Percentiles rank a stretch among this genome's conserved stretches.
phyloP scores from a whole-genome alignment of 2,329 filamentous ascomycete genomes.

The Ilyonectria destructans region DNA sequence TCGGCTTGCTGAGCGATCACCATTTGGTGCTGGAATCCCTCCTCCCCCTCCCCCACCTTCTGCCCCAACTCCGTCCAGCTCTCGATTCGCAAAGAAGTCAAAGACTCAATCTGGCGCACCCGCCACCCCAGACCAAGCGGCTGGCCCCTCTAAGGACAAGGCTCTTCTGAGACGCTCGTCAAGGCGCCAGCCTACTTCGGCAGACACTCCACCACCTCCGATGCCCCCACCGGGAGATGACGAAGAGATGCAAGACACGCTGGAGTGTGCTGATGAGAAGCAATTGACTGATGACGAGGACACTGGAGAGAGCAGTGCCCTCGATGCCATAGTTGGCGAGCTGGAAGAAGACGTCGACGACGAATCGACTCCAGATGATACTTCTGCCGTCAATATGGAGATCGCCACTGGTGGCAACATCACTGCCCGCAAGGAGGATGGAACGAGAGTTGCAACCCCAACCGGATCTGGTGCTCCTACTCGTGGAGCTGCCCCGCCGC shows the following conservation, averaged over 20 bases:
- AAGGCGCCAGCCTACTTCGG: slow-evolving; percentile 70
- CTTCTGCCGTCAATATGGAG: slow-evolving; percentile 92
- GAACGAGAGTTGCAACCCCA: slow-evolving; percentile 88
- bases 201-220: slow-evolving; percentile 67
- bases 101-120: slow-evolving; percentile 65
- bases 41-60: slow-evolving; percentile 57
- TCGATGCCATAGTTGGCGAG: slow-evolving; percentile 93
- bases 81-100: slow-evolving; percentile 62
- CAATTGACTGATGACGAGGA: slow-evolving; percentile 83
- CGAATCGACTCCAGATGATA: slow-evolving; percentile 74
- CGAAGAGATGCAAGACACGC: slow-evolving; percentile 77
- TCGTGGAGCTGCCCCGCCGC: slow-evolving; percentile 60
- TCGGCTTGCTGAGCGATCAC: slow-evolving; percentile 64
- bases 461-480: slow-evolving; percentile 68
- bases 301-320: slow-evolving; percentile 75
- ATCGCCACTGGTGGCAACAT: slow-evolving; percentile 89
- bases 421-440: slow-evolving; percentile 92
- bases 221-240: slow-evolving; percentile 71
- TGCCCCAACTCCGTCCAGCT: slow-evolving; percentile 60
- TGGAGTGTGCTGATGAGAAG: slow-evolving; percentile 95
- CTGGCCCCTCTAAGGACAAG: slow-evolving; percentile 72
- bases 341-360: slow-evolving; percentile 89
- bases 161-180: slow-evolving; percentile 73
- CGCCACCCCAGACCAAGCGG: slow-evolving; percentile 61
- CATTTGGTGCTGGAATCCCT: slow-evolving; percentile 56